A percentile compares a stretch with the other conserved stretches of the same genome.
phyloP scores from a whole-genome alignment of 345 rosid species.

The Syzygium jambos region DNA sequence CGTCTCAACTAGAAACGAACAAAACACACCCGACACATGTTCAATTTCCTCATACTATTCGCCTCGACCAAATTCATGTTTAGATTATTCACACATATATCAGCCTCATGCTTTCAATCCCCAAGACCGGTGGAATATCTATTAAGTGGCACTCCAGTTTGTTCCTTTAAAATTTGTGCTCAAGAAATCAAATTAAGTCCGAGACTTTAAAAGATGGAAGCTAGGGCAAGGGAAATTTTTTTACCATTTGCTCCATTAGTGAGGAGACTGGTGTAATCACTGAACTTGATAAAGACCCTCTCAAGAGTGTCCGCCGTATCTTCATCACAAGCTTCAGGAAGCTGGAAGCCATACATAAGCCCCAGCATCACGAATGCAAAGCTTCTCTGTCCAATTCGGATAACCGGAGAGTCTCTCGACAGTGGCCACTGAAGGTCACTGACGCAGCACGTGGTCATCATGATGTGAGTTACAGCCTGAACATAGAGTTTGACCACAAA shows the following conservation, averaged over 20 bases:
- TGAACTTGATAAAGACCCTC: slow-evolving; percentile 1
- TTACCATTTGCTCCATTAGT: not conserved
- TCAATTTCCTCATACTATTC: not conserved
- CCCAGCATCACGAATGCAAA: slow-evolving; percentile 6
- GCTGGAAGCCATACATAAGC: slow-evolving; percentile 6
- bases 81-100: not conserved
- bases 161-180: not conserved
- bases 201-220: not conserved
- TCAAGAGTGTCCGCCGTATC: not conserved
- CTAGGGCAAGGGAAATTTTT: not conserved
- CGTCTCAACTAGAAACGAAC: not conserved
- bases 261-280: not conserved
- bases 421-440: slow-evolving; percentile 3
- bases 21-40: not conserved
- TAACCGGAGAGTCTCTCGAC: slow-evolving; percentile 1
- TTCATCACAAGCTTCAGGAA: not conserved
- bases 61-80: not conserved
- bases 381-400: slow-evolving; percentile 1
- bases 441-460: not conserved
- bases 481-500: not conserved
- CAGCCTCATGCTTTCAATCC: not conserved
- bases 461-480: not conserved
- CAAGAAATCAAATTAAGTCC: not conserved
- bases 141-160: not conserved
- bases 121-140: not conserved